Percentiles rank a stretch among this genome's conserved stretches.
These are phyloP conservation scores for Lolium multiflorum DNA, from an alignment of 176 grass and related monocot species.

Conservation along the genomic window DNA sequence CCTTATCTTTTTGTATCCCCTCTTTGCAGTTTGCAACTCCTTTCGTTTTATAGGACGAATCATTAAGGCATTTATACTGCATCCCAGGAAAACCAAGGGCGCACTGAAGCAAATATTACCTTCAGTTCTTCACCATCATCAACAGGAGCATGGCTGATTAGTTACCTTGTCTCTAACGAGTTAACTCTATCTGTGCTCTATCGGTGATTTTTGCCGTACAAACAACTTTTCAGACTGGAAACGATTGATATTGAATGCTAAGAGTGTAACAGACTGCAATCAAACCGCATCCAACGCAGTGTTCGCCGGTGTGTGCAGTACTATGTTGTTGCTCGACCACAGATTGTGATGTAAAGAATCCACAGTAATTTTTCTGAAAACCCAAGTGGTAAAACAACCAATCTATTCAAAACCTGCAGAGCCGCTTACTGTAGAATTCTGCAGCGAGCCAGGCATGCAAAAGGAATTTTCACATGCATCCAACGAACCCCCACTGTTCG, in stretches of 20 bases:
- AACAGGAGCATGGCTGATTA: neutral
- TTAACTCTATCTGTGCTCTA: neutral
- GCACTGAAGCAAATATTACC: neutral
- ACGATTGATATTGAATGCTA: conserved; percentile 41
- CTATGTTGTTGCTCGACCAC: neutral
- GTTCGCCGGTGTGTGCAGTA: conserved; percentile 7
- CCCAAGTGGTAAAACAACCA: neutral
- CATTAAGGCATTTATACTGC: neutral
- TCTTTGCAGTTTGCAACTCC: neutral
- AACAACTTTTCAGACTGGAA: conserved; percentile 24
- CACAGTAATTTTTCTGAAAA: conserved; percentile 3
- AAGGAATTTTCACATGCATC: conserved; percentile 48
- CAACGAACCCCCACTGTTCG: conserved; percentile 18
- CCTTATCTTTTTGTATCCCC: neutral
- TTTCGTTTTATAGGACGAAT: neutral
- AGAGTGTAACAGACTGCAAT: conserved; percentile 2
- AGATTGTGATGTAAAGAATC: neutral
- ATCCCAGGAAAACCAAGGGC: neutral
- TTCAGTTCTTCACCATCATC: neutral
- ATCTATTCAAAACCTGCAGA: conserved; percentile 22
- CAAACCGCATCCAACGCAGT: neutral
- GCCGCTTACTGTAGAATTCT: conserved; percentile 35
- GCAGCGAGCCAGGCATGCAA: conserved; percentile 40
- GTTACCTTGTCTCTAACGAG: neutral
- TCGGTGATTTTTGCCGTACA: neutral